Evolutionary conservation across 1,284 basidiomycete genomes (phyloP).

Genomic region (Peniophora sp.): DNA sequence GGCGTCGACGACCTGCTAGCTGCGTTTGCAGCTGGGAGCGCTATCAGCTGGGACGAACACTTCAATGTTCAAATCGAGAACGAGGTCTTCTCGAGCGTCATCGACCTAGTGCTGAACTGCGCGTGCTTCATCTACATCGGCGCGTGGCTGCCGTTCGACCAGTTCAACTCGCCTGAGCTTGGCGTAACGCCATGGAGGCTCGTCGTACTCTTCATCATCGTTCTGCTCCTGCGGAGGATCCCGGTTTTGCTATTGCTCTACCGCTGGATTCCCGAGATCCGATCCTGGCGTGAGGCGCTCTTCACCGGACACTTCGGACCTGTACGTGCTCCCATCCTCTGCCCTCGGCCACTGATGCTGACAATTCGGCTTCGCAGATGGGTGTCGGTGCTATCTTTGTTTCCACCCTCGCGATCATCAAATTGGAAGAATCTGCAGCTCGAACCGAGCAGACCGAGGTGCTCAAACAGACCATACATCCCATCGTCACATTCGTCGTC

Average conservation of each 20-base stretch:
- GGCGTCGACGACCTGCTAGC: constrained; percentile 86
- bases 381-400: constrained; percentile 84
- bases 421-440: constrained; percentile 50
- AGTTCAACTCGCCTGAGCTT: constrained; percentile 55
- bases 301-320: constrained; percentile 83
- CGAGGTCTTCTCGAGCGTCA: constrained; percentile 82
- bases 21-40: constrained; percentile 87
- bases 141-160: constrained; percentile 77
- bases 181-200: constrained; percentile 73
- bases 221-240: constrained; percentile 70
- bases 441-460: constrained; percentile 55
- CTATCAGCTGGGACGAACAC: constrained; percentile 92
- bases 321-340: background rate
- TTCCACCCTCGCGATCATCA: constrained; percentile 65
- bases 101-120: constrained; percentile 82
- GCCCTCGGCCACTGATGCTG: constrained; percentile 5
- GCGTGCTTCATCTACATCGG: constrained; percentile 88
- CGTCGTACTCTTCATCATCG: constrained; percentile 54
- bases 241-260: constrained; percentile 72
- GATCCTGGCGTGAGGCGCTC: constrained; percentile 69
- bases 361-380: constrained; percentile 38
- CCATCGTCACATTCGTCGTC: constrained; percentile 81
- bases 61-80: constrained; percentile 83
- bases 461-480: constrained; percentile 63
- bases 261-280: constrained; percentile 79